Percentiles rank a stretch among this genome's conserved stretches.
Evolutionary conservation across 2,329 filamentous ascomycete species (phyloP).

Genomic region (Trematosphaeria pertusa): DNA sequence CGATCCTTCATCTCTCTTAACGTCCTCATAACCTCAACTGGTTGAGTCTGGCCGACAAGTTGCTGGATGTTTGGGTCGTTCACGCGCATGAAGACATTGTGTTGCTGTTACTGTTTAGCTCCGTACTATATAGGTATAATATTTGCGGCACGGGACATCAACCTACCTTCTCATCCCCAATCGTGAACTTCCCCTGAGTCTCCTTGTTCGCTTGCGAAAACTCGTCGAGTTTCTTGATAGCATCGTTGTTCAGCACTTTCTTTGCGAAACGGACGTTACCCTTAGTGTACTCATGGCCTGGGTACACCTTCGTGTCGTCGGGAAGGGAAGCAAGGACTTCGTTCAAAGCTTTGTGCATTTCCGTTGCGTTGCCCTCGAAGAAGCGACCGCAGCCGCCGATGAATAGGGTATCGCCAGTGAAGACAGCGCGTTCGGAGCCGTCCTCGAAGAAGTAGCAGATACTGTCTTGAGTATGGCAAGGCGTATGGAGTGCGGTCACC

Average conservation of each 20-base stretch:
- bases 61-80: constrained; percentile 85
- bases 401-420: constrained; percentile 96
- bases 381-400: constrained; percentile 94
- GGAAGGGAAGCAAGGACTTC: constrained; percentile 80
- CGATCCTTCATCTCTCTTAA: constrained; percentile 89
- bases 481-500: constrained; percentile 89
- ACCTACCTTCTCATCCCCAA: constrained; percentile 91
- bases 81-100: constrained; percentile 97
- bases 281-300: constrained; percentile 98
- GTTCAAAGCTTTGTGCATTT: constrained; percentile 92
- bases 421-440: constrained; percentile 77
- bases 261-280: constrained; percentile 88
- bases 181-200: constrained; percentile 95
- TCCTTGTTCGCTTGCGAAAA: constrained; percentile 82
- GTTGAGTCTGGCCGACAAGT: constrained; percentile 79
- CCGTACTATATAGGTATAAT: background rate
- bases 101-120: constrained; percentile 62
- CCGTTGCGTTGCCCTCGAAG: constrained; percentile 86
- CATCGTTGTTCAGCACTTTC: constrained; percentile 75
- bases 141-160: background rate
- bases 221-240: constrained; percentile 73
- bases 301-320: constrained; percentile 90
- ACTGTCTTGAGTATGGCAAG: constrained; percentile 97
- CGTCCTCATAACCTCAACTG: constrained; percentile 83
- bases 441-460: constrained; percentile 96